Evolutionary conservation across 805 yeast species (phyloP).

Genomic region (Schizosaccharomyces lindneri): DNA sequence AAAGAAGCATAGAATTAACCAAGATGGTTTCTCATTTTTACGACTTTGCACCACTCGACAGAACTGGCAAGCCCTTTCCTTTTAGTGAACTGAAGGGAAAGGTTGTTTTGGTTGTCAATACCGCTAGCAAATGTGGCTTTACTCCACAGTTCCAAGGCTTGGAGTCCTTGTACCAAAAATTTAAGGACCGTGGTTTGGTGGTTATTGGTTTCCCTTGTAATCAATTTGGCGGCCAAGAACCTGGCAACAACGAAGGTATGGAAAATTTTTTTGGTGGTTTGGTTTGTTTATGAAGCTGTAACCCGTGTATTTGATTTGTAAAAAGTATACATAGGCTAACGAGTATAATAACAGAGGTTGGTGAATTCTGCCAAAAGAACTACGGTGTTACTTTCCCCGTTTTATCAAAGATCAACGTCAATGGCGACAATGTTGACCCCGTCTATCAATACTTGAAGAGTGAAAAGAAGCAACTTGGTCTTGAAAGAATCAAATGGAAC

Average conservation of each 20-base stretch:
- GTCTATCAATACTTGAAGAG: constrained; percentile 56
- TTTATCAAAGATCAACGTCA: constrained; percentile 66
- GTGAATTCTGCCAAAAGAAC: constrained; percentile 46
- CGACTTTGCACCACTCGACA: constrained; percentile 39
- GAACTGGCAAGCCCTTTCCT: constrained; percentile 31
- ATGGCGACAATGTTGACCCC: constrained; percentile 59
- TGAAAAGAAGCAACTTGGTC: constrained; percentile 18
- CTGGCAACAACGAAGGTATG: constrained; percentile 29
- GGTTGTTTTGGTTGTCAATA: constrained; percentile 63
- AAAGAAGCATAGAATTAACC: too few species aligned
- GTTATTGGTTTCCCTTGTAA: constrained; percentile 77
- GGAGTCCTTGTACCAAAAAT: constrained; percentile 41
- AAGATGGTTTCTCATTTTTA: constrained; percentile 21
- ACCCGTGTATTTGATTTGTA: not conserved
- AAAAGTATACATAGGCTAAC: not conserved
- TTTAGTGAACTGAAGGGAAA: constrained; percentile 45
- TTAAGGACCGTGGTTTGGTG: constrained; percentile 34
- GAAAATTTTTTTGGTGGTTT: not conserved
- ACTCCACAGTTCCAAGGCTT: constrained; percentile 56
- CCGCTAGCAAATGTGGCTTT: constrained; percentile 44
- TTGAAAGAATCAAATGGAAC: constrained; percentile 25
- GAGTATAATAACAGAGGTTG: constrained; percentile 17
- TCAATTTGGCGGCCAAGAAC: constrained; percentile 69
- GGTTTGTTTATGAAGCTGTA: too few species aligned
- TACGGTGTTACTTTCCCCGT: constrained; percentile 85